Base-by-base conservation (phyloP, 257 asterid species). In the Gardenia jasminoides region DNA sequence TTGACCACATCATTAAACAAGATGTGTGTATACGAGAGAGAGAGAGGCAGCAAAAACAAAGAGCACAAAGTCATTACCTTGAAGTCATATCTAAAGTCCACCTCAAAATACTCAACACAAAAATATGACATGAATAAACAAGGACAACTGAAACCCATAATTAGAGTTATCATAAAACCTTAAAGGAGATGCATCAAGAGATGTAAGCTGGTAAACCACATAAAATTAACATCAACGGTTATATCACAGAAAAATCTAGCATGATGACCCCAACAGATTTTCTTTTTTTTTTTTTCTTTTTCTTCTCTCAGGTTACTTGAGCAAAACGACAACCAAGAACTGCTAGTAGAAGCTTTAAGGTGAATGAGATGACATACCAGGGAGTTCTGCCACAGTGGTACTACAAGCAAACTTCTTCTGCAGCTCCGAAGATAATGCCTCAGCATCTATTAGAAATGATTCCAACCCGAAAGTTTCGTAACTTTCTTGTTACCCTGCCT, bases 401-500 rank as follows among this genome's bases (percentile, higher is more conserved):
- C 98, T 93, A 84, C 98, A 92, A 72, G 99, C 99, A 88, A 89
- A 95, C 86, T 92, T 93, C 91, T 93, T 95, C 92, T 95, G 99
- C 81, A 93, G 86, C 93, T 93, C 99, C n/a, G 99, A 91, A 70
- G 98, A 95, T 90, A 95, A 85, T 28, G 90, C 85, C 87, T 93
- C 97, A 0, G 89, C 83, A 78, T 95, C 99, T 66, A 95, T 83
- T 86, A 95, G 80, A 87, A 89, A 95, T 22, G 94, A 89, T 82
- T 95, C 99, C 62, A 93, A n/a, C 99, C 99, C n/a, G 97, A 92
- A 81, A 92, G 87, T 83, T 92, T 95, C 1, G 99, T 95, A 77
- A 93, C 93, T 76, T 95, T 95, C 78, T 95, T 95, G 87, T 93
- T 93, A 72, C 99, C 99, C 83, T 92, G 97, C 84, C 99, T 91